Evolutionary conservation across 2,329 filamentous ascomycete species (phyloP), one percentile per base, ranked within the genome.

Genomic region (Aspergillus tanneri): DNA sequence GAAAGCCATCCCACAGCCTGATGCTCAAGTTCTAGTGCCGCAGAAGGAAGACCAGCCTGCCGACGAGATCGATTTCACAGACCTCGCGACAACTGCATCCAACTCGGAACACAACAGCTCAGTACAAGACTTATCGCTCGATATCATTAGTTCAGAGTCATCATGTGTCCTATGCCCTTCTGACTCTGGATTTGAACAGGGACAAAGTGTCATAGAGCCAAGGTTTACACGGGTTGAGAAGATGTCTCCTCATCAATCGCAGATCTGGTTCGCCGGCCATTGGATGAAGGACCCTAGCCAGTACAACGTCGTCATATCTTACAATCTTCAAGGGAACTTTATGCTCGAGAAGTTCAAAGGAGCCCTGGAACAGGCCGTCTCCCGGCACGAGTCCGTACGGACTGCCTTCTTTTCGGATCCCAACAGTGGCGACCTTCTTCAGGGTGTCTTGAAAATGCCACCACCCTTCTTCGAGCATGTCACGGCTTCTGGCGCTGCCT

Each of bases 261-360:
- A 18, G 42, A 45, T 45, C 42, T 45, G 42, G 42, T 45, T 45
- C 8, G 42, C 42, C 4, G 42, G 42, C 8, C 32, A 45, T 28
- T 45, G 24, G n/a, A 46, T 39, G 43, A 39, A 22, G 22, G 35
- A 39, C 35, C 44, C 36, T 5, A 46, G n/a, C 5, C 36, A 40
- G 16, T 42, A 47, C 7, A 47, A 42, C 11, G 27, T 41, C 11
- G 28, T 42, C n/a, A 36, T 41, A 16, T 28, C 25, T 1, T 47
- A 47, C 23, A 36, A 42, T 0, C 19, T 42, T 4, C 9, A 36
- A 9, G 45, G 45, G 2, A 27, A n/a, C 4, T 12, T 44, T 36
- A 2, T 6, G 5, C 3, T 44, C 9, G 21, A 32, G 8, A n/a
- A 21, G 5, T 19, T 44, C 5, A 9, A 25, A 24, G 1, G 5